phyloP scores from a whole-genome alignment of 768 basidiomycete species.

The Serendipita sp. region DNA sequence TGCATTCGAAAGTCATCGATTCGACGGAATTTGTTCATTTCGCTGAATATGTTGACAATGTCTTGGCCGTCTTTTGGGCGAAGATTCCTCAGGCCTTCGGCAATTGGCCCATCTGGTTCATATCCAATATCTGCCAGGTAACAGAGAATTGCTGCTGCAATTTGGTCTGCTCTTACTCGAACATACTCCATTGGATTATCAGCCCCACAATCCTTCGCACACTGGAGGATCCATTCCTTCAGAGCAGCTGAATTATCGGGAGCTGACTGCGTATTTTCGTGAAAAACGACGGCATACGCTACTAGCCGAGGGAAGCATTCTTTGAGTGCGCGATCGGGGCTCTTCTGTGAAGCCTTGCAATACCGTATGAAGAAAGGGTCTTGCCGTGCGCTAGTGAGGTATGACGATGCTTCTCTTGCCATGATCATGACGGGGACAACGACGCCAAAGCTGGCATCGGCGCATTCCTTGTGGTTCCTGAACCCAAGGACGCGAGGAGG shows the following conservation, averaged over 20 bases:
- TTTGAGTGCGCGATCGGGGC: slow-evolving; percentile 31
- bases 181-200: slow-evolving; percentile 13
- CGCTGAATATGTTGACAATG: slow-evolving; percentile 29
- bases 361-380: slow-evolving; percentile 34
- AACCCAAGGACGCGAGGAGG: slow-evolving; percentile 68
- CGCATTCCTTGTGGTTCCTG: slow-evolving; percentile 43
- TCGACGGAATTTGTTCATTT: slow-evolving; percentile 36
- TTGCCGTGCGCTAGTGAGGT: not conserved
- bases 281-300: slow-evolving; percentile 19
- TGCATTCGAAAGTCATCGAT: slow-evolving; percentile 35
- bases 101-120: slow-evolving; percentile 33
- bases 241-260: not conserved
- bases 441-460: slow-evolving; percentile 44
- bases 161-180: slow-evolving; percentile 32
- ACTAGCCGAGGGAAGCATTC: slow-evolving; percentile 56
- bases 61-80: slow-evolving; percentile 19
- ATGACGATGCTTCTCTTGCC: slow-evolving; percentile 13
- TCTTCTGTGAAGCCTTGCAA: slow-evolving; percentile 42
- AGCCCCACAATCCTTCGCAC: not conserved
- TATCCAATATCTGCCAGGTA: slow-evolving; percentile 54
- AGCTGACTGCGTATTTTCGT: not conserved
- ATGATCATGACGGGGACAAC: slow-evolving; percentile 55
- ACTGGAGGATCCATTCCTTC: not conserved
- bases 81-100: slow-evolving; percentile 24
- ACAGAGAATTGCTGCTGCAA: slow-evolving; percentile 42